Conservation (phyloP, 2,329 filamentous ascomycete genomes). For the Claviceps sp. region DNA sequence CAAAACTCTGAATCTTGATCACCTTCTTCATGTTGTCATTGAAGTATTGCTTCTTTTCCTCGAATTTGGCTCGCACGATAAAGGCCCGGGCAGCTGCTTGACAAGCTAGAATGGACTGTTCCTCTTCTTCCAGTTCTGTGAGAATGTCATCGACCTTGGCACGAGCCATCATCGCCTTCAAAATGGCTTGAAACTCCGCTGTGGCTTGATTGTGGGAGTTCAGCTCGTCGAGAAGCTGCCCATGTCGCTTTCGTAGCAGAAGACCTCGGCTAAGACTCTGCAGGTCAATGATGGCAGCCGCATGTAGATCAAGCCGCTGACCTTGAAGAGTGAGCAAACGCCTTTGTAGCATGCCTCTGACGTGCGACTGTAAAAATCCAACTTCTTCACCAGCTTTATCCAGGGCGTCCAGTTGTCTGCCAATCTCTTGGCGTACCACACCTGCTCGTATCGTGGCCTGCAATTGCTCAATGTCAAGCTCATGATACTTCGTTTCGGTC, state of each 20-base stretch:
- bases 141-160: conserved; percentile 61
- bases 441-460: conserved; percentile 41
- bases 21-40: conserved; percentile 98
- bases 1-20: conserved; percentile 95
- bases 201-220: conserved; percentile 54
- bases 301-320: conserved; percentile 44
- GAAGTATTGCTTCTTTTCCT: conserved; percentile 78
- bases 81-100: conserved; percentile 64
- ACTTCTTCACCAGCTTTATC: conserved; percentile 31
- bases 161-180: conserved; percentile 67
- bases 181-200: conserved; percentile 57
- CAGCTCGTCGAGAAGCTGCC: conserved; percentile 54
- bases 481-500: conserved; percentile 33
- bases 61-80: conserved; percentile 61
- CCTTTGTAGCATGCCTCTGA: conserved; percentile 49
- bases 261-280: conserved; percentile 57
- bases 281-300: conserved; percentile 42
- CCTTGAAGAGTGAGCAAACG: conserved; percentile 33
- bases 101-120: conserved; percentile 60
- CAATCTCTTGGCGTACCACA: conserved; percentile 37
- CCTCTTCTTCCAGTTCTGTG: conserved; percentile 66
- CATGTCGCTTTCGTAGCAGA: conserved; percentile 45
- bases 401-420: conserved; percentile 33
- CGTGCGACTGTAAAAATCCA: conserved; percentile 40
- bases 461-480: conserved; percentile 29